Evolutionary conservation across 768 basidiomycete genomes (phyloP).

Genomic region (Kwoniella botswanensis): DNA sequence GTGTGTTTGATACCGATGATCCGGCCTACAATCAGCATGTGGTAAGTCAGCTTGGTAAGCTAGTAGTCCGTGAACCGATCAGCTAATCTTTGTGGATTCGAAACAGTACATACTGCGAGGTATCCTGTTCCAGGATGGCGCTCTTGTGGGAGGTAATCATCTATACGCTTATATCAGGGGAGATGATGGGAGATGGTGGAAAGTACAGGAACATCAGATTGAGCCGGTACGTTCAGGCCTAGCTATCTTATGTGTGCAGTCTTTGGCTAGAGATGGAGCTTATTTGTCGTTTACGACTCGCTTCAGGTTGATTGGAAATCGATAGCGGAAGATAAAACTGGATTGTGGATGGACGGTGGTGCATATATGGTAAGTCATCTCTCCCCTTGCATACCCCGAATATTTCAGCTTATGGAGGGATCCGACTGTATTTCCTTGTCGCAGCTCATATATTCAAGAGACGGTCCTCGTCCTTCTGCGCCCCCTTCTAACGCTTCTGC

Average conservation of each 20-base stretch:
- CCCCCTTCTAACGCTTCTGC: background rate
- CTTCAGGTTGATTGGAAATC: conserved; percentile 30
- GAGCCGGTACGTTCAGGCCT: conserved; percentile 21
- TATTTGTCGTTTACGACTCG: background rate
- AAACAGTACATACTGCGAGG: conserved; percentile 39
- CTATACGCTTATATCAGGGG: conserved; percentile 40
- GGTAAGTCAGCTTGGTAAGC: conserved; percentile 26
- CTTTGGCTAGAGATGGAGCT: background rate
- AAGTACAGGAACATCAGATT: conserved; percentile 44
- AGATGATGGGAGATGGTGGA: conserved; percentile 47
- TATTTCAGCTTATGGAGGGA: no score
- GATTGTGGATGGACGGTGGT: conserved; percentile 50
- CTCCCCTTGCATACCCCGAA: background rate
- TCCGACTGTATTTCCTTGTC: background rate
- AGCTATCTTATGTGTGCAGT: background rate
- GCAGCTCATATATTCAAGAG: conserved; percentile 15
- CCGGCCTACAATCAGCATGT: conserved; percentile 38
- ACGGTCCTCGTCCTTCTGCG: conserved; percentile 7
- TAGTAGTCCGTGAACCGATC: background rate
- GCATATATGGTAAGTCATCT: conserved; percentile 37
- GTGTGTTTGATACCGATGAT: conserved; percentile 45
- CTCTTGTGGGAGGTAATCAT: conserved; percentile 34
- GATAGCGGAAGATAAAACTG: conserved; percentile 40
- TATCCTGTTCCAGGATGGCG: conserved; percentile 46
- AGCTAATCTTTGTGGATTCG: background rate